phyloP scores from a whole-genome alignment of 2,329 filamentous ascomycete species.

The Tolypocladium nubicola region DNA sequence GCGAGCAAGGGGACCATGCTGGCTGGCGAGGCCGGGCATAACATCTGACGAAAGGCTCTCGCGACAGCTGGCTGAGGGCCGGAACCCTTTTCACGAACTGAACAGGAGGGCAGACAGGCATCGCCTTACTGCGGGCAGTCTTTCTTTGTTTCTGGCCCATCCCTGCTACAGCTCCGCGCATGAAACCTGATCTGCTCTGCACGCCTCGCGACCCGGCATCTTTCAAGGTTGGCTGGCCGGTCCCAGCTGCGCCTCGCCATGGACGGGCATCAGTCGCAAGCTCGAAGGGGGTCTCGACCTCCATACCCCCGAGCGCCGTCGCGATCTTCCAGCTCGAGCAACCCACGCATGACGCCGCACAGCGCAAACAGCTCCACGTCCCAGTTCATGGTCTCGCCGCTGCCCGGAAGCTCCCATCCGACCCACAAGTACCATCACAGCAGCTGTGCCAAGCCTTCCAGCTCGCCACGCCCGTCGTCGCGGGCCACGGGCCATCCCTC shows the following conservation, averaged over 20 bases:
- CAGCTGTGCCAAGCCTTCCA: conserved; percentile 21
- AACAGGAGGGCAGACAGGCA: not conserved
- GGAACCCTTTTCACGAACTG: not conserved
- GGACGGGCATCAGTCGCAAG: conserved; percentile 15
- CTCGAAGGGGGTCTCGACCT: conserved; percentile 16
- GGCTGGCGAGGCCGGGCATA: not conserved
- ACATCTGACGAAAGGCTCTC: not conserved
- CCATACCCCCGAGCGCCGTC: conserved; percentile 32
- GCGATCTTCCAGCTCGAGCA: conserved; percentile 33
- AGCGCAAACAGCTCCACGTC: conserved; percentile 32
- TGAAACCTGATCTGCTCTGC: not conserved
- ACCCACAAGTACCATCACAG: conserved; percentile 29
- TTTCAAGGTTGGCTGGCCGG: not conserved
- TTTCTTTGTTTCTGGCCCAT: not conserved
- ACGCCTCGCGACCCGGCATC: not conserved
- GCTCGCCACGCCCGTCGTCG: conserved; percentile 25
- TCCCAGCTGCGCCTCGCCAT: conserved; percentile 10
- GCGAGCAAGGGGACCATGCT: not conserved
- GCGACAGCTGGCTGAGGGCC: not conserved
- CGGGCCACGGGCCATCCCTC: conserved; percentile 31
- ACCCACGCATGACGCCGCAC: conserved; percentile 27
- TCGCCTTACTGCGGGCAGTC: not conserved
- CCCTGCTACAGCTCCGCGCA: not conserved
- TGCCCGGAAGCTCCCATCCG: conserved; percentile 21
- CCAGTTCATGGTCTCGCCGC: conserved; percentile 25